Percentiles rank a stretch among this genome's conserved stretches.
Evolutionary conservation across 192 early-diverging fungal genomes (phyloP).

Genomic region (Entophlyctis luteolus): DNA sequence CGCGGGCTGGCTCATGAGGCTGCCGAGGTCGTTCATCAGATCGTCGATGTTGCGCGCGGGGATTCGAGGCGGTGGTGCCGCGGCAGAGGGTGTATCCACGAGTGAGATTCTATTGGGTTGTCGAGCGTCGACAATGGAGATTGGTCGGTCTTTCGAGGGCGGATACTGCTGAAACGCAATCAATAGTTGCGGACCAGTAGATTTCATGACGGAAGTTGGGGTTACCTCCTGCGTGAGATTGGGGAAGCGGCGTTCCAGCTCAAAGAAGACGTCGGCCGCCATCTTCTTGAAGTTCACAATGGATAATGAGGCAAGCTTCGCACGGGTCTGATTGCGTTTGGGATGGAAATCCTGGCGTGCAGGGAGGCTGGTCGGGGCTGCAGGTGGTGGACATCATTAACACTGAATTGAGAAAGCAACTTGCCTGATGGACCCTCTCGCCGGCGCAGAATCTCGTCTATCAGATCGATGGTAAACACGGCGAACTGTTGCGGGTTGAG

Average conservation of each 20-base stretch:
- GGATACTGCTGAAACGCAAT: too few relatives aligned
- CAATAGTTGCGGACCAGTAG: too few relatives aligned
- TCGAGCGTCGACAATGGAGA: too few relatives aligned
- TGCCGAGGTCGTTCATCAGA: conserved; percentile 8
- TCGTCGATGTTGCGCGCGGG: conserved; percentile 12
- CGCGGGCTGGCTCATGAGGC: too few relatives aligned
- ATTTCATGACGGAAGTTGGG: too few relatives aligned
- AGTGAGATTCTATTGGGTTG: too few relatives aligned
- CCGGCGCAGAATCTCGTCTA: conserved; percentile 22
- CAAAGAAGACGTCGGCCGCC: conserved; percentile 77
- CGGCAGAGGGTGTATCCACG: background rate
- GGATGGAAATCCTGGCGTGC: conserved; percentile 87
- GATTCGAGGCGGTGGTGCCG: background rate
- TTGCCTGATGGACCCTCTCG: background rate
- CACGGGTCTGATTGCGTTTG: conserved; percentile 92
- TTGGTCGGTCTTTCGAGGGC: too few relatives aligned
- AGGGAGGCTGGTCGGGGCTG: conserved; percentile 66
- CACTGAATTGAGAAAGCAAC: background rate
- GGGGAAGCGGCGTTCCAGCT: conserved; percentile 59
- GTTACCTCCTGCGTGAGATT: conserved; percentile 33
- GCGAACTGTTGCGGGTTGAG: conserved; percentile 23
- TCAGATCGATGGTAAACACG: conserved; percentile 25
- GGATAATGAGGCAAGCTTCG: conserved; percentile 91
- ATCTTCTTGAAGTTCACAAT: conserved; percentile 85
- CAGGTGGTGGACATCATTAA: background rate